Conservation (phyloP, 148 eudicot species). For the Rheum nobile region DNA sequence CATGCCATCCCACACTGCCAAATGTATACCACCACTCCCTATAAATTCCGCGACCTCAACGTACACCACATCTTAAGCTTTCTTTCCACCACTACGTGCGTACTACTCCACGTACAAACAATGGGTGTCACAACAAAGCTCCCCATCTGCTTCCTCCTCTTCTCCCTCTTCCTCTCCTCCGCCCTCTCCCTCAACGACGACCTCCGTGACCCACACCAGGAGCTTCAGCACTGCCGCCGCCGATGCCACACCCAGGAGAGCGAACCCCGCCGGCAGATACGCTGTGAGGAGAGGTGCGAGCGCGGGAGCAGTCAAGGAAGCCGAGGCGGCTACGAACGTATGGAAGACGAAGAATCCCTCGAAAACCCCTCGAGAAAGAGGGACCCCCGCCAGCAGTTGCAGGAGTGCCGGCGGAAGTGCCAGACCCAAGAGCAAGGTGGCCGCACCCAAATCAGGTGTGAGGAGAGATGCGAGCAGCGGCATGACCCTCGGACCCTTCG, state of each 20-base stretch:
- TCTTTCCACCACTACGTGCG: not conserved
- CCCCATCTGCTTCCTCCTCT: not conserved
- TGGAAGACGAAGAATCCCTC: not conserved
- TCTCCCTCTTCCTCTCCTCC: slow-evolving; percentile 2
- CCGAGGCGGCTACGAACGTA: not conserved
- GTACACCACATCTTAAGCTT: not conserved
- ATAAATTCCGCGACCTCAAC: not conserved
- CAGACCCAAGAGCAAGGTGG: not conserved
- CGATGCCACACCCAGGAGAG: not conserved
- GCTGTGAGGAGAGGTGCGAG: not conserved
- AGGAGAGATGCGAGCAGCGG: not conserved
- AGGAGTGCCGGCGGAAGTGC: slow-evolving; percentile 4
- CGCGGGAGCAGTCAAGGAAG: not conserved
- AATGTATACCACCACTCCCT: not conserved
- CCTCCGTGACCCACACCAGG: slow-evolving; percentile 6
- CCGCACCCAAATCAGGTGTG: not conserved
- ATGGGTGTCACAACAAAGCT: slow-evolving; percentile 8
- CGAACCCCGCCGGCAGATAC: not conserved
- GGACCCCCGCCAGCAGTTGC: not conserved
- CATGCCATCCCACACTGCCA: slow-evolving; percentile 5
- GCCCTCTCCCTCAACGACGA: slow-evolving; percentile 3
- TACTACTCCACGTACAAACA: not conserved
- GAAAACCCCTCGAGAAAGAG: not conserved
- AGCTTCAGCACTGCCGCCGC: not conserved
- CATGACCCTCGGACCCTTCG: not conserved